phyloP scores from a whole-genome alignment of 805 yeast genomes.

The Candida argentea region DNA sequence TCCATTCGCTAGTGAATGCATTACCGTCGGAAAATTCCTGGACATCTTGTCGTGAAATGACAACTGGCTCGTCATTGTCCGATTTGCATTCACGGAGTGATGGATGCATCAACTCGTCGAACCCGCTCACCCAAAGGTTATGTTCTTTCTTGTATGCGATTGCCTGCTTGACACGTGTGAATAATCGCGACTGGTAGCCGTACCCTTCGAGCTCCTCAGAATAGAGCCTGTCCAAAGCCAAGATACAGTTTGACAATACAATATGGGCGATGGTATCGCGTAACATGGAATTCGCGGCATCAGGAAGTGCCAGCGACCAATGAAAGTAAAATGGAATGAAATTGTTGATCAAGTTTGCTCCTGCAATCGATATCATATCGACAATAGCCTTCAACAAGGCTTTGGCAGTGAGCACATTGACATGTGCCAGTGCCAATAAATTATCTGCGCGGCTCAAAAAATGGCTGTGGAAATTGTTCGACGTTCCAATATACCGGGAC shows the following conservation, averaged over 20 bases:
- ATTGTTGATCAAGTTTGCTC: constrained; percentile 37
- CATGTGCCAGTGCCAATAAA: constrained; percentile 16
- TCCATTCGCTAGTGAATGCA: constrained; percentile 19
- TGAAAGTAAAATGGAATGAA: constrained; percentile 35
- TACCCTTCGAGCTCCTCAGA: constrained; percentile 13
- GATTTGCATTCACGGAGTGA: constrained; percentile 1
- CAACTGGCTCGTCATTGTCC: neutral
- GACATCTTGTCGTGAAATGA: constrained; percentile 2
- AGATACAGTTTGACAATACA: constrained; percentile 15
- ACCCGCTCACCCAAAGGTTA: constrained; percentile 18
- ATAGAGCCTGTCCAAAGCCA: constrained; percentile 21
- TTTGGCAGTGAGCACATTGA: constrained; percentile 14
- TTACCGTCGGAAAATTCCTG: constrained; percentile 19
- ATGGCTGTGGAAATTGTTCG: constrained; percentile 32
- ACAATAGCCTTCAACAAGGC: constrained; percentile 13
- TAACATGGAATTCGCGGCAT: constrained; percentile 7
- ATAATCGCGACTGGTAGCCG: constrained; percentile 11
- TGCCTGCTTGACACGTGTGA: constrained; percentile 10
- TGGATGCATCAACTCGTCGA: constrained; percentile 2
- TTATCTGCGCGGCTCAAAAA: constrained; percentile 27
- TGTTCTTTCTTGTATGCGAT: constrained; percentile 16
- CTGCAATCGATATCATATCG: constrained; percentile 21
- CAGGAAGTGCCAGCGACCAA: constrained; percentile 24
- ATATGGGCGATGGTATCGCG: constrained; percentile 26
- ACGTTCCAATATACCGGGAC: constrained; percentile 30